These are phyloP conservation scores for Tylopilus sp. DNA, from an alignment of 768 basidiomycete genomes.

Conservation along the genomic window DNA sequence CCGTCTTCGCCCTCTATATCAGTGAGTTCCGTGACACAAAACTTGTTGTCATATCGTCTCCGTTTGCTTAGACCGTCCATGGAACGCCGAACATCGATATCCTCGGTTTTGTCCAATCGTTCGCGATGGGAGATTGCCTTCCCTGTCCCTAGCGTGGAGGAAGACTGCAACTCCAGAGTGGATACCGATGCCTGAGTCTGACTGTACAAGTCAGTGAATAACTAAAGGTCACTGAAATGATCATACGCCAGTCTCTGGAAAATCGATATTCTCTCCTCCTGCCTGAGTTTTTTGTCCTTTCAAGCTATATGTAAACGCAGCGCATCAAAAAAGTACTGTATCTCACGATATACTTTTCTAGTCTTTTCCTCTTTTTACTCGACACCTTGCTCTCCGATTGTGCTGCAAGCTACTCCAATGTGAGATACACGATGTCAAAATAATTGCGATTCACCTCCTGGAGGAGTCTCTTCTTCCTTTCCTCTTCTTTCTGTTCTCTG, in stretches of 20 bases:
- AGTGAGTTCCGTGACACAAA: constrained; percentile 4
- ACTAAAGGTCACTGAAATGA: not conserved
- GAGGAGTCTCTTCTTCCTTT: constrained; percentile 55
- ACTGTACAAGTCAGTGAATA: constrained; percentile 39
- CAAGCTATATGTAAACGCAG: not conserved
- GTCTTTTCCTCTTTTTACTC: constrained; percentile 79
- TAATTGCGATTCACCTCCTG: constrained; percentile 49
- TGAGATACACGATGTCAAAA: not conserved
- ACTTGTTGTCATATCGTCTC: constrained; percentile 41
- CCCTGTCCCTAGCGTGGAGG: constrained; percentile 81
- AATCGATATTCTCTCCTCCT: constrained; percentile 75
- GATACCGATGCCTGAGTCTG: constrained; percentile 71
- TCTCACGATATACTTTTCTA: constrained; percentile 90
- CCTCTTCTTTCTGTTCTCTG: constrained; percentile 56
- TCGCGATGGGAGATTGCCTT: constrained; percentile 59
- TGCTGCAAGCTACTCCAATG: constrained; percentile 25
- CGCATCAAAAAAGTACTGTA: not conserved
- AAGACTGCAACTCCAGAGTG: constrained; percentile 65
- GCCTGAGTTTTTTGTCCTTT: constrained; percentile 89
- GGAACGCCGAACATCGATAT: constrained; percentile 52
- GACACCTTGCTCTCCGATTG: constrained; percentile 72
- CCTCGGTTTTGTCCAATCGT: constrained; percentile 54
- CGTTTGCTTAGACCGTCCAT: constrained; percentile 50
- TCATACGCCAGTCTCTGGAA: constrained; percentile 81
- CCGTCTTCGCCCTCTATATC: constrained; percentile 34